phyloP scores from a whole-genome alignment of 2,329 filamentous ascomycete genomes.

The Aspergillus thermomutatus region DNA sequence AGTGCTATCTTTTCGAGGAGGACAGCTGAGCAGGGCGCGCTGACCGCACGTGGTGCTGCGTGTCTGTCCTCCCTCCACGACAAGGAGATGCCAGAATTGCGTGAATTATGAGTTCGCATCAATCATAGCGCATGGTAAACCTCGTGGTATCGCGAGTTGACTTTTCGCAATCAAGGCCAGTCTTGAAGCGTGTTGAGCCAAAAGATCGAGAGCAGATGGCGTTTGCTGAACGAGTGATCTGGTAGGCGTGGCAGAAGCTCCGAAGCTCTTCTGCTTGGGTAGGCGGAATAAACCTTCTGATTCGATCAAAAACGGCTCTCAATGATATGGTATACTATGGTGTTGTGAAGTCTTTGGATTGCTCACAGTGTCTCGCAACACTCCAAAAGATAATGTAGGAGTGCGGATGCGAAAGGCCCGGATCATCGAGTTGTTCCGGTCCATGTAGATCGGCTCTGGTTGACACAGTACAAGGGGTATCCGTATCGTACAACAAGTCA shows the following conservation, averaged over 20 bases:
- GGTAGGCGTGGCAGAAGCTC: neutral
- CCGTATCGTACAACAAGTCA: neutral
- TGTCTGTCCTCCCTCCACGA: neutral
- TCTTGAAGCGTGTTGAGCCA: neutral
- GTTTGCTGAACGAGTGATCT: neutral
- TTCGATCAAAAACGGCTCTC: neutral
- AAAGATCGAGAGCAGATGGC: neutral
- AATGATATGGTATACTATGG: neutral
- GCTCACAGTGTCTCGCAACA: neutral
- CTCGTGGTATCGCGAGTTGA: slow-evolving; percentile 17
- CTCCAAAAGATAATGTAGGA: slow-evolving; percentile 5
- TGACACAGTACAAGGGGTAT: neutral
- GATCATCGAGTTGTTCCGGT: slow-evolving; percentile 17
- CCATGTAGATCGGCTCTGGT: neutral
- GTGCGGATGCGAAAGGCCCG: slow-evolving; percentile 6
- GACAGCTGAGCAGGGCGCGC: slow-evolving; percentile 1
- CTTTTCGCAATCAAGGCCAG: neutral
- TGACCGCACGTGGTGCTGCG: neutral
- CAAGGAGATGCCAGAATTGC: neutral
- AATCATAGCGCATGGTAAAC: slow-evolving; percentile 10
- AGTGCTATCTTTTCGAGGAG: neutral
- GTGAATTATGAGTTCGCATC: slow-evolving; percentile 6
- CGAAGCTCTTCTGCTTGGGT: neutral
- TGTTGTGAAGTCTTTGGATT: neutral
- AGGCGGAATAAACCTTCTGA: neutral